Evolutionary conservation across 768 basidiomycete species (phyloP), one percentile per base, ranked within the genome.

Genomic region (Agrocybe praecox): DNA sequence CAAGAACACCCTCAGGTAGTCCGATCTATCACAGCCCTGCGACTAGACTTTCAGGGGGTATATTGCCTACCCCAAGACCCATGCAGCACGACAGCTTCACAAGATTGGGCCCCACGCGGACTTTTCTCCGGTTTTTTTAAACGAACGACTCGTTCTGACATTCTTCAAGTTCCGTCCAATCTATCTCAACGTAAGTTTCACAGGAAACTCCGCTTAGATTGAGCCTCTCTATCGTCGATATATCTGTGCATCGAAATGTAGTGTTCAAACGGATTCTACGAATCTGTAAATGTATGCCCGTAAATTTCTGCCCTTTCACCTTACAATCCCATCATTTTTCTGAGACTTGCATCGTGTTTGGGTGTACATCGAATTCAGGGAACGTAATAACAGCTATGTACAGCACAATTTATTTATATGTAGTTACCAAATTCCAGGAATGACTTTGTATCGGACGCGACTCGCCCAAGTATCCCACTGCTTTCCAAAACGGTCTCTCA

Each of bases 351-450:
- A 9, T 29, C 26, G 26, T 29, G 9, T 29, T n/a, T n/a, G n/a
- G n/a, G n/a, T n/a, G n/a, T n/a, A n/a, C n/a, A n/a, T n/a, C n/a
- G n/a, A n/a, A n/a, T n/a, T n/a, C n/a, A n/a, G n/a, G n/a, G n/a
- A n/a, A n/a, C n/a, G n/a, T n/a, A n/a, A n/a, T n/a, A n/a, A n/a
- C n/a, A n/a, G n/a, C n/a, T n/a, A n/a, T n/a, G n/a, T n/a, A n/a
- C n/a, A n/a, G n/a, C n/a, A n/a, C n/a, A n/a, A n/a, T n/a, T n/a
- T n/a, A n/a, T n/a, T n/a, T n/a, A n/a, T n/a, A n/a, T n/a, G n/a
- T n/a, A n/a, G n/a, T n/a, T 62, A 82, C 59, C 76, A 54, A 18
- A 57, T 49, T 5, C 56, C 56, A n/a, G 57, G 56, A 9, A 58
- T 12, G 2, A 56, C 24, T 29, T 24, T 46, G 34, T 58, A 53